Conservation (phyloP, 1,284 basidiomycete species). For the Leccinum pallidistipes region DNA sequence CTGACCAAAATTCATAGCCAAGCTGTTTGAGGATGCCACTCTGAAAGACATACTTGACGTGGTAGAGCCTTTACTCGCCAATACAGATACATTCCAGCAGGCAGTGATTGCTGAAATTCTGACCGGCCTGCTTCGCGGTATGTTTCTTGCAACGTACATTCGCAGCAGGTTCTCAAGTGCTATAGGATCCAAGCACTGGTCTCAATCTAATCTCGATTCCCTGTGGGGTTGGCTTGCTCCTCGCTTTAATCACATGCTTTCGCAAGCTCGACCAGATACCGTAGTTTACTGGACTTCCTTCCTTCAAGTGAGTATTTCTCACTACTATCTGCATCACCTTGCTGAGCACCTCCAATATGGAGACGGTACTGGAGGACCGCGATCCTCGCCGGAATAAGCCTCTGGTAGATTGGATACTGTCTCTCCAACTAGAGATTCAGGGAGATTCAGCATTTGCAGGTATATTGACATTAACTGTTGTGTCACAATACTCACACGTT, state of each 20-base stretch:
- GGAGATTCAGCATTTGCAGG: conserved; percentile 76
- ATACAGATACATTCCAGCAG: conserved; percentile 88
- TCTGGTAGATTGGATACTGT: conserved; percentile 73
- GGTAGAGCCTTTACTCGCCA: conserved; percentile 62
- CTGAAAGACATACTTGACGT: conserved; percentile 54
- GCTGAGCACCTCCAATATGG: conserved; percentile 11
- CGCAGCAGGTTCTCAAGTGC: conserved; percentile 15
- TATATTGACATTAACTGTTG: conserved; percentile 37
- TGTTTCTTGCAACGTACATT: conserved; percentile 8
- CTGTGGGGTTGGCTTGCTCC: conserved; percentile 83
- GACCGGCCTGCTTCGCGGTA: conserved; percentile 71
- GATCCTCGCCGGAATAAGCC: conserved; percentile 85
- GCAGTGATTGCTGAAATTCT: conserved; percentile 88
- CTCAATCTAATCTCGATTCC: conserved; percentile 51
- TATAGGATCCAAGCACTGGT: conserved; percentile 91
- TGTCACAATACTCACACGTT: conserved; percentile 11
- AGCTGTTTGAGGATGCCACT: conserved; percentile 60
- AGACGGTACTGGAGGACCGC: conserved; percentile 52
- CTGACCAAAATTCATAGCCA: conserved; percentile 44
- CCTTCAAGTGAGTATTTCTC: conserved; percentile 46
- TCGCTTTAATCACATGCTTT: conserved; percentile 72
- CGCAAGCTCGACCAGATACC: conserved; percentile 84
- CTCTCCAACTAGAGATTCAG: conserved; percentile 79
- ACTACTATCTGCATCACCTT: neutral
- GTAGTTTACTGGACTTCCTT: conserved; percentile 71